Evolutionary conservation across 2,329 filamentous ascomycete species (phyloP), one percentile per base, ranked within the genome.

Genomic region (Xenoacremonium recifei): DNA sequence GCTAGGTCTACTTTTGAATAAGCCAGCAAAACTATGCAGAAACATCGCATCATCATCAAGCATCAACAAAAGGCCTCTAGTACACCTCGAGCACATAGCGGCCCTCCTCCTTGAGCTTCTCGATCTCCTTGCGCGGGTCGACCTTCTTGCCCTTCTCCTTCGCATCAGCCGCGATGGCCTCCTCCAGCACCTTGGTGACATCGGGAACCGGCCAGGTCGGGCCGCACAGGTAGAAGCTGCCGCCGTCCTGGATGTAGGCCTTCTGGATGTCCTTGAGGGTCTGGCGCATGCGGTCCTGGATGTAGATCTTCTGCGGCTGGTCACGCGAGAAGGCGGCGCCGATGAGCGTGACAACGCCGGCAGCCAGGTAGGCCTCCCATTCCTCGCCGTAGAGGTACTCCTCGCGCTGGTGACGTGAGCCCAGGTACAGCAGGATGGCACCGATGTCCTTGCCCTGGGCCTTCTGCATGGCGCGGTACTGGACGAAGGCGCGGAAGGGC

Each of bases 371-470:
- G 0, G 93, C 93, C 68, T 99, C 93, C 93, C 93, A 99, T 68
- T 99, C 93, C 68, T 99, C 93, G 48, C 93, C 93, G 62, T 97
- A 99, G 47, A 96, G 84, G 70, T 99, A 99, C 72, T 99, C 93
- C 71, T 99, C 93, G 53, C 91, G 89, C 75, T 96, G 90, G 77
- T 96, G 91, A 39, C 93, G 91, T 15, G 90, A 92, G 50, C 93
- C 93, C 75, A 99, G 92, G 77, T 97, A 99, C 46, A 99, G 74
- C 39, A 99, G 80, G 49, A 97, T 93, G 32, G 89, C 75, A 40
- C 93, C 93, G 54, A 99, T 96, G 44, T 93, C 84, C 73, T 95
- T 91, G 67, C 93, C 93, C 66, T 95, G 89, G n/a, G 89, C 85
- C 74, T 96, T 96, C 66, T 99, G 92, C 82, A 95, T 90, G 37